phyloP scores from a whole-genome alignment of 169 alveolate species.

The Plasmodium berghei region DNA sequence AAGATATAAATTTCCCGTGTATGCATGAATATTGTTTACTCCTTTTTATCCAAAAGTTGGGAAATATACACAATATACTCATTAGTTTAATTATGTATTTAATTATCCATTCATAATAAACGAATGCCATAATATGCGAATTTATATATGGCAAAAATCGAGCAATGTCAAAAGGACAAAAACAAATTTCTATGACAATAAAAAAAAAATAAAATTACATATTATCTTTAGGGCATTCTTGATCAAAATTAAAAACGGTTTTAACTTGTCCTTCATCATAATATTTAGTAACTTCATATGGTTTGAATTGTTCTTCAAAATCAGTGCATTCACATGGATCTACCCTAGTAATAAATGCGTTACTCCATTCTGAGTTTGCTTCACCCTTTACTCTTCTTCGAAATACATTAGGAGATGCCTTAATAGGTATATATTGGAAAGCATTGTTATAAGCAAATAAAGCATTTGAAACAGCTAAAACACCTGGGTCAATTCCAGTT shows the following conservation, averaged over 20 bases:
- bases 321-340: conserved; percentile 80
- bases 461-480: conserved; percentile 82
- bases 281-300: conserved; percentile 79
- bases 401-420: conserved; percentile 78
- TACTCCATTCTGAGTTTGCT: conserved; percentile 87
- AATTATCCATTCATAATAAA: background rate
- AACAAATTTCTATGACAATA: background rate
- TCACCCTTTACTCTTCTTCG: conserved; percentile 87
- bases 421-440: conserved; percentile 79
- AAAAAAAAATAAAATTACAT: conserved; percentile 70
- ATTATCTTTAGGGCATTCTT: conserved; percentile 69
- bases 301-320: conserved; percentile 79
- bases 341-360: conserved; percentile 83
- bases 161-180: too few relatives aligned
- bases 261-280: conserved; percentile 75
- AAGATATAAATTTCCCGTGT: too few relatives aligned
- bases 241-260: conserved; percentile 76
- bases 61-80: background rate
- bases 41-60: too few relatives aligned
- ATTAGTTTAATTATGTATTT: background rate
- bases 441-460: conserved; percentile 77
- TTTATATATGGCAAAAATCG: too few relatives aligned
- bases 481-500: conserved; percentile 82
- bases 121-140: too few relatives aligned
- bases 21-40: too few relatives aligned